phyloP scores from a whole-genome alignment of 305 asterid species.

The Fraxinus greggii region DNA sequence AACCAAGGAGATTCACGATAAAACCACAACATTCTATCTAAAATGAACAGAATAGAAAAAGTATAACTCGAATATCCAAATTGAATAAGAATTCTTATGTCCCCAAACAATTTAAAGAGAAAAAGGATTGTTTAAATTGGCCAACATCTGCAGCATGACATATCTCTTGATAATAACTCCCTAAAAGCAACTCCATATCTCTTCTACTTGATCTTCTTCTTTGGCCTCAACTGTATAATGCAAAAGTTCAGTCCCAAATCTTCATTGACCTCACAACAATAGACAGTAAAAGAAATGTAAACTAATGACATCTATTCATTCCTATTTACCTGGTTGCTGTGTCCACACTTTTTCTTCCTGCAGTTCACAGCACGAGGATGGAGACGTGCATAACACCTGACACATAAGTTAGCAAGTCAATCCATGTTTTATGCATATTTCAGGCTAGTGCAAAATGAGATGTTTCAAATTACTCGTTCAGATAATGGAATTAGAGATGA shows the following conservation, averaged over 20 bases:
- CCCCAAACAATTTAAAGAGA: background rate
- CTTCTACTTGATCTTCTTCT: background rate
- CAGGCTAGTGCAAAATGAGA: background rate
- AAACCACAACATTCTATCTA: background rate
- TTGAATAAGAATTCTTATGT: background rate
- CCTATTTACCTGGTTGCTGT: background rate
- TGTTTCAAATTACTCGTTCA: background rate
- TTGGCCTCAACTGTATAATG: background rate
- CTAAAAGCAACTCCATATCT: background rate
- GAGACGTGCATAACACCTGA: background rate
- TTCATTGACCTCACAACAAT: background rate
- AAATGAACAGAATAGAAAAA: background rate
- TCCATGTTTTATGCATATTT: background rate
- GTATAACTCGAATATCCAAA: background rate
- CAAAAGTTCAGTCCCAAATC: background rate
- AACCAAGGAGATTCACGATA: background rate
- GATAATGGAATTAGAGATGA: background rate
- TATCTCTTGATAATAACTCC: background rate
- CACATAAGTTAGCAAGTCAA: background rate
- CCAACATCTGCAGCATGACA: background rate
- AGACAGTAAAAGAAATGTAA: background rate
- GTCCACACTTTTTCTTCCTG: background rate
- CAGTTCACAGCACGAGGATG: background rate
- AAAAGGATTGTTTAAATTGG: background rate
- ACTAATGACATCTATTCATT: background rate